Conservation (phyloP, 192 early-diverging fungal species). For the Entomortierella parvispora region DNA sequence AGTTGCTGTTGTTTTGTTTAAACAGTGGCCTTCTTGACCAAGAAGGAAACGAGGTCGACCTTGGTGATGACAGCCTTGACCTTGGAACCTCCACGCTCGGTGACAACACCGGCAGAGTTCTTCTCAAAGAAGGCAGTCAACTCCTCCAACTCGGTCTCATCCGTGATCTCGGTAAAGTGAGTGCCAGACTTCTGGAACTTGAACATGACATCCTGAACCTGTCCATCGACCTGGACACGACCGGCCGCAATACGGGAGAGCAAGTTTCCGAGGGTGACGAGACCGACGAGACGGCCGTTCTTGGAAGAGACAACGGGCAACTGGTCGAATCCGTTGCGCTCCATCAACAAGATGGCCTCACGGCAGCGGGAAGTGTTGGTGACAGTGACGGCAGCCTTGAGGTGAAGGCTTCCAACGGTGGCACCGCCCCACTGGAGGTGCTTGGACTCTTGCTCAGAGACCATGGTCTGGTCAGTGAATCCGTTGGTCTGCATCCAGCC, state of each 20-base stretch:
- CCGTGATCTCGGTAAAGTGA: slow-evolving; percentile 90
- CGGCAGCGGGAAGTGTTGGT: slow-evolving; percentile 75
- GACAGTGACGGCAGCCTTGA: slow-evolving; percentile 89
- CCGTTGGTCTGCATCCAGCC: slow-evolving; percentile 94
- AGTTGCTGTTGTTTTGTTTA: neutral
- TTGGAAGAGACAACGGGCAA: slow-evolving; percentile 82
- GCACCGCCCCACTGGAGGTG: slow-evolving; percentile 84
- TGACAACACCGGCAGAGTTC: slow-evolving; percentile 91
- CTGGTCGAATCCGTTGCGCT: slow-evolving; percentile 93
- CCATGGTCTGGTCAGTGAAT: slow-evolving; percentile 85
- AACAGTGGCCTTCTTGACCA: slow-evolving; percentile 67
- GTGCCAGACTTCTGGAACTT: slow-evolving; percentile 67
- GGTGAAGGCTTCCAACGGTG: slow-evolving; percentile 80
- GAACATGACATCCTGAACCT: slow-evolving; percentile 85
- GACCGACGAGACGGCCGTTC: slow-evolving; percentile 72
- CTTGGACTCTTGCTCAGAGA: slow-evolving; percentile 69
- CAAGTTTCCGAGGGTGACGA: slow-evolving; percentile 90
- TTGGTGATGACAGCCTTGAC: slow-evolving; percentile 93
- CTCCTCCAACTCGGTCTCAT: slow-evolving; percentile 83
- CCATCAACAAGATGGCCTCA: slow-evolving; percentile 91
- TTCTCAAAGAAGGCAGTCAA: slow-evolving; percentile 93
- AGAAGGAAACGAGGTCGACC: slow-evolving; percentile 86
- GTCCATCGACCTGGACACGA: slow-evolving; percentile 70
- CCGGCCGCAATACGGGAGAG: slow-evolving; percentile 83
- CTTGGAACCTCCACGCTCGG: slow-evolving; percentile 67